phyloP scores from a whole-genome alignment of 2,329 filamentous ascomycete species.

The Clathrospora elynae region DNA sequence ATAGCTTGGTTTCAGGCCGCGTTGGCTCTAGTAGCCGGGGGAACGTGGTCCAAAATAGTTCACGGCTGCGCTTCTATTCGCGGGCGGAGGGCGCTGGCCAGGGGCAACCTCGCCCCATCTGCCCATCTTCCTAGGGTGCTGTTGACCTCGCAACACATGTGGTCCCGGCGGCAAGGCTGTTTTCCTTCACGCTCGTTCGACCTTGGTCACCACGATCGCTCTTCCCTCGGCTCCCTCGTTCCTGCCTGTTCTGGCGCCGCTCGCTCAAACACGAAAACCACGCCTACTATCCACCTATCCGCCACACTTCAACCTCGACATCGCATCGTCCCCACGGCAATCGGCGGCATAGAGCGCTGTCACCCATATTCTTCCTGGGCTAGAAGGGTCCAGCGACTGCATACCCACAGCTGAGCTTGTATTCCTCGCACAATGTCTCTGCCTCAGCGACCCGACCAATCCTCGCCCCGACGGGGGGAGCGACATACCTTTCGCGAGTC shows the following conservation, averaged over 20 bases:
- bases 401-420: conserved; percentile 26
- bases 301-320: conserved; percentile 1
- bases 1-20: conserved; percentile 4
- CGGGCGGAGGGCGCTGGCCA: conserved; percentile 10
- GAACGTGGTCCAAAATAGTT: conserved; percentile 23
- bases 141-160: conserved; percentile 37
- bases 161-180: conserved; percentile 9
- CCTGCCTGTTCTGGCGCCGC: conserved; percentile 29
- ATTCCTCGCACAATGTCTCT: conserved; percentile 52
- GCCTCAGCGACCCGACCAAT: conserved; percentile 66
- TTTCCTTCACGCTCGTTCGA: conserved; percentile 30
- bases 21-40: conserved; percentile 15
- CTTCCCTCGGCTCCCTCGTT: conserved; percentile 16
- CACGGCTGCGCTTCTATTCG: conserved; percentile 13
- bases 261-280: conserved; percentile 32
- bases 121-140: conserved; percentile 14
- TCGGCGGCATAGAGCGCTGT: conserved; percentile 10
- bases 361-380: conserved; percentile 15
- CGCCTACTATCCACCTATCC: neutral
- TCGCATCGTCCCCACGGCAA: conserved; percentile 4
- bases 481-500: conserved; percentile 68
- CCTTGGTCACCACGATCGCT: conserved; percentile 9
- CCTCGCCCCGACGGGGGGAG: conserved; percentile 59
- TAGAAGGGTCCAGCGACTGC: conserved; percentile 12
- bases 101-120: conserved; percentile 16